Conservation (phyloP, 228 moss, liverwort and hornwort species). For the Sphagnum magellanicum region DNA sequence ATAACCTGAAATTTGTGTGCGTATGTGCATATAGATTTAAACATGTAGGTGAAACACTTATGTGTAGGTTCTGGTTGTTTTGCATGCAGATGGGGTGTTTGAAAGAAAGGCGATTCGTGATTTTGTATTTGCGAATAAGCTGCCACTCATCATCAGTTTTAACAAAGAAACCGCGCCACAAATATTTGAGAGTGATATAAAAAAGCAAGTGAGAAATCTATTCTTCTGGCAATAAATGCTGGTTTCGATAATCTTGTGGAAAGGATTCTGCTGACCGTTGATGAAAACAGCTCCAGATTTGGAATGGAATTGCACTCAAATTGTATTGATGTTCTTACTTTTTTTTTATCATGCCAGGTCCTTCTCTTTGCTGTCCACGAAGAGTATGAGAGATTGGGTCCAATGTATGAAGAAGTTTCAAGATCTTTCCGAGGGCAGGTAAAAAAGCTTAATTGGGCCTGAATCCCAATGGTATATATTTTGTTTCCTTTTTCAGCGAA, state of each 20-base stretch:
- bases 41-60: background rate
- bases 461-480: background rate
- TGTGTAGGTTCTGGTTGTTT: background rate
- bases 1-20: background rate
- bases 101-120: slow-evolving; percentile 42
- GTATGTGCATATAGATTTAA: background rate
- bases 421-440: slow-evolving; percentile 67
- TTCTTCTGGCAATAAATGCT: background rate
- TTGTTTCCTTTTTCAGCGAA: background rate
- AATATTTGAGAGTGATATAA: slow-evolving; percentile 68
- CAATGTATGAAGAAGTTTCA: slow-evolving; percentile 48
- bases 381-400: slow-evolving; percentile 34
- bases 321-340: background rate
- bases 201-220: slow-evolving; percentile 58
- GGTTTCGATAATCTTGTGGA: background rate
- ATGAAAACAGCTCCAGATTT: background rate
- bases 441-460: background rate
- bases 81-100: slow-evolving; percentile 52
- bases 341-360: slow-evolving; percentile 30
- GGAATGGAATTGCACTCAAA: too few species aligned
- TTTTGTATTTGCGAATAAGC: slow-evolving; percentile 49
- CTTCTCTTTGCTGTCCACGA: slow-evolving; percentile 59
- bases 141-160: slow-evolving; percentile 68
- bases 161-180: slow-evolving; percentile 30
- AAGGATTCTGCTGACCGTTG: background rate